Evolutionary conservation across 179 eudicot species (phyloP), one percentile per base, ranked within the genome.

Genomic region (Nepenthes alata): DNA sequence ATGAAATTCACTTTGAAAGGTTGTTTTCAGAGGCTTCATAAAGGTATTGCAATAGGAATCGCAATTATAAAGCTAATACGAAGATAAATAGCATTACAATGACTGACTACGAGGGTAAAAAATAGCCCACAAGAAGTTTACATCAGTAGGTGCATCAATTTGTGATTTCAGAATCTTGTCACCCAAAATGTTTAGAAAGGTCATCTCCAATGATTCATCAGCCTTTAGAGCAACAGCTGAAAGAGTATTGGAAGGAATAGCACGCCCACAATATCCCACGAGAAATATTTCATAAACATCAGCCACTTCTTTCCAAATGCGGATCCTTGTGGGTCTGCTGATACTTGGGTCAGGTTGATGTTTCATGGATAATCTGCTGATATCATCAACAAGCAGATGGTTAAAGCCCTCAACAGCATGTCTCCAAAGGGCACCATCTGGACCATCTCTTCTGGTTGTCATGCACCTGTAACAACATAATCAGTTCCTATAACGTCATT

Each of bases 251-350:
- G 93, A 75, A 72, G 86, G 76, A 44, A 93, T 81, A 64, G 99
- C 99, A 64, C 97, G 97, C 3, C 99, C 99, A 64, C 99, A 94
- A 72, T 90, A 88, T 53, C 99, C 99, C 49, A 90, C 83, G 53
- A 94, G 82, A 68, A 94, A 94, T 74, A 85, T 73, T 73, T 94
- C 97, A 62, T 87, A 94, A 59, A 94, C 83, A 77, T 87, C 97
- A 35, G 97, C 99, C 72, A 91, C 85, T 94, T 94, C 97, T 78
- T 94, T 94, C 99, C 99, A 94, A 67, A 87, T 67, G 62, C 95
- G 95, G 58, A 77, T 72, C 77, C 81, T 80, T 55, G 84, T 77
- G 51, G 86, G 69, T 72, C 74, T 81, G 63, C 70, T 71, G 25
- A 73, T 68, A 60, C 70, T 75, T 55, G 67, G 64, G 72, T 78